Percentiles rank a stretch among this genome's conserved stretches.
Evolutionary conservation across 768 basidiomycete species (phyloP).

Genomic region (Macrolepiota dolichaula): DNA sequence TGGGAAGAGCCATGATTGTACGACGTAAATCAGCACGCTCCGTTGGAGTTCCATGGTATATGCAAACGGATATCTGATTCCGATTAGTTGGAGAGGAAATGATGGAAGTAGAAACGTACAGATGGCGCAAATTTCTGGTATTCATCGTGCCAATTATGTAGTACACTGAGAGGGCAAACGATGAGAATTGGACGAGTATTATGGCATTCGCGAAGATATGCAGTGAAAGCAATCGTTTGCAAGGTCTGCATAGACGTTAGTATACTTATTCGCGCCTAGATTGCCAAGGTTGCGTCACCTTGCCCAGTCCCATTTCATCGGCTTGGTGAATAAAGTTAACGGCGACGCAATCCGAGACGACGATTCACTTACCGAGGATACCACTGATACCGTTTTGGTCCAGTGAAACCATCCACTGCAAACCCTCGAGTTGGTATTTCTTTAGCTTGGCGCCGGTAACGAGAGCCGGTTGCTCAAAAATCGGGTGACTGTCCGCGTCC

Average conservation of each 20-base stretch:
- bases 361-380: conserved; percentile 54
- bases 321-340: conserved; percentile 36
- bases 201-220: conserved; percentile 75
- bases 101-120: conserved; percentile 17
- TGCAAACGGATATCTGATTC: conserved; percentile 76
- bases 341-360: background rate
- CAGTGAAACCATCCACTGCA: conserved; percentile 92
- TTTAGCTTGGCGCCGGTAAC: conserved; percentile 86
- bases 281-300: conserved; percentile 30
- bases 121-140: conserved; percentile 83
- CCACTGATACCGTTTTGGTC: conserved; percentile 84
- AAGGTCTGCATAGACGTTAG: conserved; percentile 57
- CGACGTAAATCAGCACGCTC: conserved; percentile 79
- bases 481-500: conserved; percentile 15
- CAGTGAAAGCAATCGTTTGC: conserved; percentile 92
- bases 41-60: conserved; percentile 85
- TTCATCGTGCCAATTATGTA: conserved; percentile 89
- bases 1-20: conserved; percentile 48
- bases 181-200: conserved; percentile 78
- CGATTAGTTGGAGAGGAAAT: background rate
- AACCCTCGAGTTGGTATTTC: conserved; percentile 89
- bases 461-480: conserved; percentile 70
- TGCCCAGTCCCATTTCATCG: conserved; percentile 95
- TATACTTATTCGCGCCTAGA: background rate
- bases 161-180: conserved; percentile 89